Evolutionary conservation across 208 protist species (phyloP), one percentile per base, ranked within the genome.

Genomic region (Tritrichomonas musculus): DNA sequence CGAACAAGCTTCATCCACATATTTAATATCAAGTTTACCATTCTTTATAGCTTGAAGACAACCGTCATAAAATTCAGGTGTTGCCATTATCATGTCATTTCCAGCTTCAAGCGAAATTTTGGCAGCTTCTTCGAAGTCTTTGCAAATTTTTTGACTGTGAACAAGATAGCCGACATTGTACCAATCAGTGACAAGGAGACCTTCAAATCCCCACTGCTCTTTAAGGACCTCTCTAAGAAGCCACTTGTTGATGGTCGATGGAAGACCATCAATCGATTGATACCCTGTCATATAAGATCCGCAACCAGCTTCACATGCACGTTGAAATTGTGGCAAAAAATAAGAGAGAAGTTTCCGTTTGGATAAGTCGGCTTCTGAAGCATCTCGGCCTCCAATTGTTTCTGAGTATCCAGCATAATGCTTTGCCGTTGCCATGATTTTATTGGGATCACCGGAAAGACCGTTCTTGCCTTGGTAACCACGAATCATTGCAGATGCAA

Each of bases 341-440:
- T 95, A 95, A n/a, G 95, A 93, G 33, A 73, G 93, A 64, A 96
- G 49, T 30, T 93, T 73, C 0, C 92, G 1, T 41, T 92, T 60
- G 20, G 94, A 94, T 30, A 96, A 93, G 49, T 53, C 93, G 25
- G 75, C 94, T 49, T 93, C 92, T 64, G 93, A 92, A 66, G 94
- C 92, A 92, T 96, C 95, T 22, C 92, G 60, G 22, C 95, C 95
- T 0, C 72, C 94, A n/a, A 64, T 50, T 25, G 94, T 93, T 64
- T 94, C 60, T 3, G 82, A 64, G 69, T 96, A 96, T n/a, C 94
- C 95, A n/a, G 94, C 82, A 75, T 95, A 96, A 93, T 96, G 95
- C 92, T 96, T 96, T 30, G 94, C 60, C 55, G 77, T 94, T 8
- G 95, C 94, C 30, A 95, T 94, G 17, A 95, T 94, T 30, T 77